These are phyloP conservation scores for Paragyromitra xinjiangensis DNA, from an alignment of 495 filamentous ascomycete genomes.

Conservation along the genomic window DNA sequence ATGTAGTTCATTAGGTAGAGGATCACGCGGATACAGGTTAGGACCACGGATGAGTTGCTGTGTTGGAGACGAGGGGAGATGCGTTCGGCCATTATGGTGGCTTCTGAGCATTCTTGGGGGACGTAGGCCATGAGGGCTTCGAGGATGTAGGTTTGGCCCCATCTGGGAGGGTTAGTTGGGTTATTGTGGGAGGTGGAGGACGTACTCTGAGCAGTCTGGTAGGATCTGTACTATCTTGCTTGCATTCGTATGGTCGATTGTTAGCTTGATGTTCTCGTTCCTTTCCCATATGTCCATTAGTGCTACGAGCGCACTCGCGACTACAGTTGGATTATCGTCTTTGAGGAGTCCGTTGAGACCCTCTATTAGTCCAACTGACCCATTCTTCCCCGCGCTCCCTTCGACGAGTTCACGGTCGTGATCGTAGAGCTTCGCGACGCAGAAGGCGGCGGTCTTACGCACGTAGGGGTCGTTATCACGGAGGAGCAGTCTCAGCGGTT, in stretches of 20 bases:
- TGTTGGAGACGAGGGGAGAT: conserved; percentile 94
- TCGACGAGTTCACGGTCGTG: conserved; percentile 93
- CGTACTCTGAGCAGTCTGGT: conserved; percentile 95
- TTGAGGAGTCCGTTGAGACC: conserved; percentile 86
- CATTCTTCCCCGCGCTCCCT: conserved; percentile 46
- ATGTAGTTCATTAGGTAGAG: conserved; percentile 99
- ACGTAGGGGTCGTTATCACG: conserved; percentile 94
- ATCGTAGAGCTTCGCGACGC: conserved; percentile 97
- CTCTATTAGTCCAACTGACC: conserved; percentile 85
- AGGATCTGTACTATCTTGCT: conserved; percentile 97
- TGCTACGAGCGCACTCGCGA: conserved; percentile 88
- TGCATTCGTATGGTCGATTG: conserved; percentile 95
- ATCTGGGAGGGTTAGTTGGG: conserved; percentile 67
- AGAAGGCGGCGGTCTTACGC: conserved; percentile 95
- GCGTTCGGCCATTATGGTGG: conserved; percentile 87
- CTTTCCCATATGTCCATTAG: conserved; percentile 99
- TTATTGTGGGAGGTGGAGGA: conserved; percentile 39
- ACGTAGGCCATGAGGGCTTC: conserved; percentile 99
- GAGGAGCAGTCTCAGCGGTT: conserved; percentile 82
- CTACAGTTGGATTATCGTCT: conserved; percentile 97
- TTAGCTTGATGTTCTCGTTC: conserved; percentile 95
- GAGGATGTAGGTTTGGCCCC: conserved; percentile 98
- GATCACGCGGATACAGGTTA: conserved; percentile 94
- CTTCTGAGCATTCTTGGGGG: conserved; percentile 87
- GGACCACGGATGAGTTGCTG: conserved; percentile 93